Evolutionary conservation across 768 basidiomycete genomes (phyloP).

Genomic region (Leccinum obscurum): DNA sequence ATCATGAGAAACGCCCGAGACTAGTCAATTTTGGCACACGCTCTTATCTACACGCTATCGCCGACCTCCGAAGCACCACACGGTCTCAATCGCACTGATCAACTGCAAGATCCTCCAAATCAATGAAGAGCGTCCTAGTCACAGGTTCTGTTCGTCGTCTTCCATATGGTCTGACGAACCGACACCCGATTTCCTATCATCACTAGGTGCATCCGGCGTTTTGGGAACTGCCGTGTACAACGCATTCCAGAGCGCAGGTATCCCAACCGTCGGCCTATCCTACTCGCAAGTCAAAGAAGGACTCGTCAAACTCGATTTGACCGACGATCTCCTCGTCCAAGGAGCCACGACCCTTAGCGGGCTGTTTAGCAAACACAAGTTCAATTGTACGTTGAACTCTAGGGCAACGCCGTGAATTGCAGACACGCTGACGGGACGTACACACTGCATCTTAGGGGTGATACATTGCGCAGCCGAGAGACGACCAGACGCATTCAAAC

Average conservation of each 20-base stretch:
- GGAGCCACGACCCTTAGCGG: conserved; percentile 45
- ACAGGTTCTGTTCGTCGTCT: conserved; percentile 43
- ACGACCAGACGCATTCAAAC: conserved; percentile 90
- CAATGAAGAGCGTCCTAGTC: conserved; percentile 51
- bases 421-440: conserved; percentile 4
- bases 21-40: no score
- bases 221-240: conserved; percentile 77
- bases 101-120: background rate
- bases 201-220: conserved; percentile 85
- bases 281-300: conserved; percentile 61
- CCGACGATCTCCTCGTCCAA: conserved; percentile 39
- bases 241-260: conserved; percentile 52
- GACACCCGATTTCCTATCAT: background rate
- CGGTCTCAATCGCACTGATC: background rate
- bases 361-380: conserved; percentile 57
- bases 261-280: conserved; percentile 67
- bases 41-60: no score
- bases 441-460: conserved; percentile 54
- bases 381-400: conserved; percentile 59
- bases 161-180: conserved; percentile 13
- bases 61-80: no score
- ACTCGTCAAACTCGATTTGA: conserved; percentile 65
- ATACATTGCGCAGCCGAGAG: conserved; percentile 96
- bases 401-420: background rate
- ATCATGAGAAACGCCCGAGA: background rate